Base-by-base conservation (phyloP, 192 early-diverging fungal species). In the Podila horticola region DNA sequence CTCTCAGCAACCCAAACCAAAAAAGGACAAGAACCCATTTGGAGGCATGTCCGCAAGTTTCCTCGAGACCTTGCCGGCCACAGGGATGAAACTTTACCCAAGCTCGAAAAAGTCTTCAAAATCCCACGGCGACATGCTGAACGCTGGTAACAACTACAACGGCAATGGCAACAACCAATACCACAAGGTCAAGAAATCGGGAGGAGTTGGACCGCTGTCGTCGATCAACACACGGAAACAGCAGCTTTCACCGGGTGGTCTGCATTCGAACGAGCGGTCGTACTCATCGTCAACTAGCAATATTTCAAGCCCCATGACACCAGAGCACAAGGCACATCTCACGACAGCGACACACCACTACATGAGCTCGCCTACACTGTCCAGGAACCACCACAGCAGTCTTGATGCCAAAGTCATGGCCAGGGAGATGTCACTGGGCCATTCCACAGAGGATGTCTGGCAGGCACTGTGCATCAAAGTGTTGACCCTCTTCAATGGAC, bases 401-500 rank as follows among this genome's bases (percentile, higher is more conserved):
- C 45, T 81, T 22, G 77, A 81, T 20, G 77, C 77, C 11, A 81
- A 68, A n/a, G 77, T 81, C 28, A 81, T 81, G 77, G 70, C 70
- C 33, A 66, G 71, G 41, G 77, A 81, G 30, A 81, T 81, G 77
- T 49, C 77, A 0, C 71, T 66, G 8, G 62, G 77, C 19, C 71
- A 81, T 48, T 58, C 77, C 5, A 81, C 77, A 11, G 88, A 88
- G 22, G 92, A 93, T 74, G 87, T 88, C 22, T 97, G 96, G 96
- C 89, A 90, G 36, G 84, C 86, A 9, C 57, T 97, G 4, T 90
- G 92, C 28, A 84, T 87, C 28, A 89, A 90, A 24, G 92, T 97
- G 4, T 73, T 97, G 60, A 95, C 96, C 2, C 75, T 97, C 62
- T 97, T 97, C 69, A 95, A 94, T 60, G 96, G 96, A 19, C 93